phyloP scores from a whole-genome alignment of 257 asterid species.

The Nicotiana paniculata region DNA sequence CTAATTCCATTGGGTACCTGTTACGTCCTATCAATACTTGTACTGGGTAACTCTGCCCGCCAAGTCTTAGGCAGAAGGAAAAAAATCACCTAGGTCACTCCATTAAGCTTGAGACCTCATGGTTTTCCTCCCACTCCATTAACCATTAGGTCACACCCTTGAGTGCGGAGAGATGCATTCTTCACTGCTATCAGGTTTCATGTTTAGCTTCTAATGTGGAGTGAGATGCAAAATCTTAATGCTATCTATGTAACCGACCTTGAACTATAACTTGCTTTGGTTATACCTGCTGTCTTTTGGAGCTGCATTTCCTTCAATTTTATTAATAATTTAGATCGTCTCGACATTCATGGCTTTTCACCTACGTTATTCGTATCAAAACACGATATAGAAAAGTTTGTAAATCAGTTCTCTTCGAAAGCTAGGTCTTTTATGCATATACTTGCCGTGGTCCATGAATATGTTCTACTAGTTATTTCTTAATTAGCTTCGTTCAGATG shows the following conservation, averaged over 20 bases:
- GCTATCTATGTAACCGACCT: neutral
- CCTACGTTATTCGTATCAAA: neutral
- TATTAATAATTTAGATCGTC: neutral
- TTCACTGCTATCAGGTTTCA: neutral
- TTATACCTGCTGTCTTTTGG: neutral
- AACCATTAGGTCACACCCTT: too few relatives aligned
- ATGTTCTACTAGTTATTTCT: constrained; percentile 23
- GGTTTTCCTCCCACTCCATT: too few relatives aligned
- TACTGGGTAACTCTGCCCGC: too few relatives aligned
- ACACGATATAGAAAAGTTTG: neutral
- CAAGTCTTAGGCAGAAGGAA: too few relatives aligned
- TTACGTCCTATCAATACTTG: too few relatives aligned
- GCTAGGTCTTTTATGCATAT: neutral
- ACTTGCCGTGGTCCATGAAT: neutral
- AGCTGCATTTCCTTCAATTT: neutral
- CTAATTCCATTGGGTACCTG: too few relatives aligned
- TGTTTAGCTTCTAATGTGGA: neutral
- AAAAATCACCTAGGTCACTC: too few relatives aligned
- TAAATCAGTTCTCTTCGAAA: neutral
- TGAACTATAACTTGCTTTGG: neutral
- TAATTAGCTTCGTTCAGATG: constrained; percentile 64
- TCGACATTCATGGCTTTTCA: neutral
- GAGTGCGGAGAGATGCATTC: neutral
- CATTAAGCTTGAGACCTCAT: too few relatives aligned
- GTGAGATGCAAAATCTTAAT: neutral